Evolutionary conservation across 352 stramenopile genomes (phyloP).

Genomic region (Globisporangium barbulae): DNA sequence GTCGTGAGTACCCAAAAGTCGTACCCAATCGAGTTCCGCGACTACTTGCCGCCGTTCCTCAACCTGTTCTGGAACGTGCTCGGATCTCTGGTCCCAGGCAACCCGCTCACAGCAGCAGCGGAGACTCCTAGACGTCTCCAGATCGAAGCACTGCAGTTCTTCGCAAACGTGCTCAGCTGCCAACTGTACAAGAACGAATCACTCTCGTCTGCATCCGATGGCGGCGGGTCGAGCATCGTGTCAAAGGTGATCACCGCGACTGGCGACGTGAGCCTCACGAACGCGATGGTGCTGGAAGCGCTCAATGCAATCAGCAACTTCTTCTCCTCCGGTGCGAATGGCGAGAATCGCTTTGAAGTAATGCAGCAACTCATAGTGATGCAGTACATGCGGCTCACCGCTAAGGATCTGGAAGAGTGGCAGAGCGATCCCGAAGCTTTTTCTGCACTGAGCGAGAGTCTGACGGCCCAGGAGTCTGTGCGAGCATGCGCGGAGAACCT

Average conservation of each 20-base stretch:
- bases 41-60: conserved; percentile 67
- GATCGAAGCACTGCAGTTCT: conserved; percentile 77
- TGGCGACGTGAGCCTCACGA: conserved; percentile 67
- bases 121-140: conserved; percentile 36
- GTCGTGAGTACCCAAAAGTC: conserved; percentile 72
- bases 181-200: conserved; percentile 76
- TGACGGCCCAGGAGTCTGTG: conserved; percentile 79
- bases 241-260: conserved; percentile 81
- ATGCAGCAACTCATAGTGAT: conserved; percentile 73
- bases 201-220: conserved; percentile 35
- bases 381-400: conserved; percentile 65
- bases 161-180: conserved; percentile 80
- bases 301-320: conserved; percentile 53
- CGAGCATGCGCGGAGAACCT: conserved; percentile 78
- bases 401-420: conserved; percentile 69
- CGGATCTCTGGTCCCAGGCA: conserved; percentile 21
- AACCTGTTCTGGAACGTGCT: conserved; percentile 64
- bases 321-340: conserved; percentile 25
- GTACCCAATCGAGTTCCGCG: conserved; percentile 83
- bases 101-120: conserved; percentile 5
- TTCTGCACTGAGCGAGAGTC: conserved; percentile 59
- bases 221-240: conserved; percentile 39
- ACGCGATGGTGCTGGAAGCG: conserved; percentile 76
- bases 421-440: conserved; percentile 64
- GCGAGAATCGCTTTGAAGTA: conserved; percentile 39